phyloP scores from a whole-genome alignment of 768 basidiomycete species.

The Suillus cothurnatus region DNA sequence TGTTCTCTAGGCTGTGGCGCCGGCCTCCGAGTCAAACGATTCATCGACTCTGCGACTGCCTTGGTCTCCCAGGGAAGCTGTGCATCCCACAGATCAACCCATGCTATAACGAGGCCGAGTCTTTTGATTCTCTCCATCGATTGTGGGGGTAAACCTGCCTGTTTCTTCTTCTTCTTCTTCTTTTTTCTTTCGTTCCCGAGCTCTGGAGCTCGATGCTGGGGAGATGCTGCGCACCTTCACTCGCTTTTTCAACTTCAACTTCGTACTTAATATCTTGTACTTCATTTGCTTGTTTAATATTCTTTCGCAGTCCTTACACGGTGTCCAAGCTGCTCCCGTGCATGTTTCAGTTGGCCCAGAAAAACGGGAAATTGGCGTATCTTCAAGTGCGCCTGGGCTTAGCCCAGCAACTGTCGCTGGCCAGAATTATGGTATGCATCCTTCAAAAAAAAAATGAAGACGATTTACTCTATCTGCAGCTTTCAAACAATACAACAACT shows the following conservation, averaged over 20 bases:
- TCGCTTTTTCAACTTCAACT: conserved; percentile 2
- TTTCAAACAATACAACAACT: not conserved
- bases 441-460: not conserved
- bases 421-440: not conserved
- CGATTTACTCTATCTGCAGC: not conserved
- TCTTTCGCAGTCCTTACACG: conserved; percentile 1
- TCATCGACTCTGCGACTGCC: not conserved
- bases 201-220: conserved; percentile 14
- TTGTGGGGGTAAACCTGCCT: not conserved
- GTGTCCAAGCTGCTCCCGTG: not conserved
- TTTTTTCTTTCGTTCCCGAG: conserved; percentile 4
- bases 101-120: not conserved
- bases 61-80: conserved; percentile 4
- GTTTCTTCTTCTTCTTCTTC: not conserved
- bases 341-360: not conserved
- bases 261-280: not conserved
- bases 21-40: not conserved
- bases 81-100: conserved; percentile 7
- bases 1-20: not conserved
- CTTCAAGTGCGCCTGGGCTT: no score
- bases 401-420: no score
- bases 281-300: conserved; percentile 3
- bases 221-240: conserved; percentile 20
- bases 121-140: not conserved
- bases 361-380: not conserved